Evolutionary conservation across 768 basidiomycete genomes (phyloP), one percentile per base, ranked within the genome.

Genomic region (Pisolithus tinctorius): DNA sequence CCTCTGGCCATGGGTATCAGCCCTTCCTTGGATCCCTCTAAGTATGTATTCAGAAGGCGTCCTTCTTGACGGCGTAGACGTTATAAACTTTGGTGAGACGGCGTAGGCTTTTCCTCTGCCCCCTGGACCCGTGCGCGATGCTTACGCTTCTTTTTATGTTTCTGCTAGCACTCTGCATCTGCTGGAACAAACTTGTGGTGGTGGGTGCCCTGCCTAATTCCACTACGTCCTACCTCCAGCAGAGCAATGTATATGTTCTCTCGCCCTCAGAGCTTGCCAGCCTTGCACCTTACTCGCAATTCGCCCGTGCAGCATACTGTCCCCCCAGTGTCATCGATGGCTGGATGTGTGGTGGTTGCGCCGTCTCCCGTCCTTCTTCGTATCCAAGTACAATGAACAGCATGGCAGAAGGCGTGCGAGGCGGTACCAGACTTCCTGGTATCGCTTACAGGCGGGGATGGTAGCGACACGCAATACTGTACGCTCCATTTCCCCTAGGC

Each of bases 251-350:
- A 30, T 38, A 51, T 23, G 45, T 48, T 9, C 62, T 68, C 45
- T 48, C 74, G 0, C 11, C 68, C 0, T 43, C 59, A 0, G 63
- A 72, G 46, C 59, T 79, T 40, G 49, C 69, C 10, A 63, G 53
- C n/a, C 68, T 77, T 26, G 64, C 69, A 1, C 78, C 79, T 8
- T 81, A 69, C 48, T 71, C 76, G 0, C 68, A 78, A 59, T 77
- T 82, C 59, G 77, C 81, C 23, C 69, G 77, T 27, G 81, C 79
- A 1, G 75, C 80, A 14, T 82, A 82, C 60, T 82, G 81, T 54
- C 38, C 68, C 4, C 65, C 73, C 2, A 60, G 55, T 52, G 65
- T 60, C 42, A 53, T 76, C 16, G 57, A 59, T 16, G 66, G 55
- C 27, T 80, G 77, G 76, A 45, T 59, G 1, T 83, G 76, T 56